Evolutionary conservation across 2,329 filamentous ascomycete genomes (phyloP).

Genomic region (Huntiella decipiens): DNA sequence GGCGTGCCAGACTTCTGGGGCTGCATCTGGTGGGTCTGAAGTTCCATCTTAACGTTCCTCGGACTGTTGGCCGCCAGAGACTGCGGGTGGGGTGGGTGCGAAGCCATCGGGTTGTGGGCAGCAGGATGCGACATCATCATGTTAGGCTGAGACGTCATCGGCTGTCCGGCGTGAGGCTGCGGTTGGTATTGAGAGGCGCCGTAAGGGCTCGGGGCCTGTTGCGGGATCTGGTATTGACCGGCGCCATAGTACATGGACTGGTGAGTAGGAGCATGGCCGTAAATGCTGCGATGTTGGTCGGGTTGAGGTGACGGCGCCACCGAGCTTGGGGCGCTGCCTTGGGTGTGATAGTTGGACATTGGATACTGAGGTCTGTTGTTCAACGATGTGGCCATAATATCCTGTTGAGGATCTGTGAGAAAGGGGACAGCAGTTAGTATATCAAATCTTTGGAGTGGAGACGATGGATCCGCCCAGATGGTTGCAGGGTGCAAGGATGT

Average conservation of each 20-base stretch:
- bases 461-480: neutral
- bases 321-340: slow-evolving; percentile 85
- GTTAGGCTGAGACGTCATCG: slow-evolving; percentile 44
- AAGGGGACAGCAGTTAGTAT: neutral
- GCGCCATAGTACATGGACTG: slow-evolving; percentile 59
- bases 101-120: slow-evolving; percentile 36
- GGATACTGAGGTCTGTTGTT: slow-evolving; percentile 68
- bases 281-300: slow-evolving; percentile 77
- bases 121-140: slow-evolving; percentile 47
- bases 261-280: slow-evolving; percentile 63
- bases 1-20: slow-evolving; percentile 28
- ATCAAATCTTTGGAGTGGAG: neutral
- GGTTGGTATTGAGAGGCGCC: slow-evolving; percentile 35
- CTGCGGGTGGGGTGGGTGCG: slow-evolving; percentile 32
- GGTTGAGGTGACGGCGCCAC: slow-evolving; percentile 78
- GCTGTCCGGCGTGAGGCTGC: slow-evolving; percentile 31
- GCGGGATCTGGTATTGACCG: slow-evolving; percentile 45
- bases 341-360: slow-evolving; percentile 74
- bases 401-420: slow-evolving; percentile 31
- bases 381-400: slow-evolving; percentile 47
- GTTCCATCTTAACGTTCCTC: slow-evolving; percentile 41
- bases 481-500: neutral
- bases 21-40: slow-evolving; percentile 43
- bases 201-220: slow-evolving; percentile 43
- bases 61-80: slow-evolving; percentile 40